Evolutionary conservation across 306 rosid genomes (phyloP), one percentile per base, ranked within the genome.

Genomic region (Sindora glabra): DNA sequence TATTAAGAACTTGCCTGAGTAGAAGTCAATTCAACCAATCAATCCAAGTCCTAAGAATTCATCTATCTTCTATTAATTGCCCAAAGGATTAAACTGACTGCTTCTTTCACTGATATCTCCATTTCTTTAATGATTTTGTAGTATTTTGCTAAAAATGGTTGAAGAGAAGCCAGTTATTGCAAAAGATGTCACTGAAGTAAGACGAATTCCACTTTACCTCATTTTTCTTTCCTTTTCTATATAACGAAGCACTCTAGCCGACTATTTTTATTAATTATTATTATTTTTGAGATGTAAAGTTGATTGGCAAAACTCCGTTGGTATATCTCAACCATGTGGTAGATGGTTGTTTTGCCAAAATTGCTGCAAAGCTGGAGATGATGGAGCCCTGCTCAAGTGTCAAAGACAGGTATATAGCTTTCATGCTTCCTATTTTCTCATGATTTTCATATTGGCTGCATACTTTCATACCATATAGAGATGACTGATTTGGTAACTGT

Each of bases 331-430:
- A 87, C 79, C 90, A 46, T 41, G 66, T 90, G 3, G 83, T 77
- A 9, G 91, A 85, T 70, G 96, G 86, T 11, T 90, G 97, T 21
- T 90, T 77, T 29, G 90, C 79, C 4, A 66, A 51, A 47, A 60
- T 90, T 74, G 97, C 97, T 38, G 97, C 97, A 3, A 90, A 87
- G 83, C 77, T 90, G 48, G 97, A 90, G 83, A 78, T 82, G 97
- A 74, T 90, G 97, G 97, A 90, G 40, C 97, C 97, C 44, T 90
- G 95, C 80, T 90, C 97, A 27, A 90, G 94, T 27, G 95, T 90
- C 78, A 90, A 90, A 64, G 97, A 90, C 64, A 87, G 97, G 97
- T 87, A 66, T 14, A 14, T 6, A 10, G 13, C 49, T 40, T 50
- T 61, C 52, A 68, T 59, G 55, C 37, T 17, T 38, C 18, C 45